Evolutionary conservation across 805 yeast genomes (phyloP), one percentile per base, ranked within the genome.

Genomic region (Ogataea pilisensis): DNA sequence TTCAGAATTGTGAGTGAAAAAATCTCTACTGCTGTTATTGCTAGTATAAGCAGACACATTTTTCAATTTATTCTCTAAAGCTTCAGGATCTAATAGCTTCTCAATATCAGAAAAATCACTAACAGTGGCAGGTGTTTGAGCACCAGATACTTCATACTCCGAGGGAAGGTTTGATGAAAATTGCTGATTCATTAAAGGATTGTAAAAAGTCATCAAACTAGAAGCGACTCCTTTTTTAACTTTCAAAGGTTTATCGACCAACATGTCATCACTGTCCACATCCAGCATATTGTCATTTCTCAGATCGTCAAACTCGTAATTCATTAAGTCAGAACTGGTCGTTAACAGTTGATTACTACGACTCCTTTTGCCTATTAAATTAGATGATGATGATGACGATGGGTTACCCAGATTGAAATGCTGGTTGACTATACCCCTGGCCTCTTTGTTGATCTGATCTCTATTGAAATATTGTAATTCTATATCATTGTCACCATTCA

Each of bases 161-260:
- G 57, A 44, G 3, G 38, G 37, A 5, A 45, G 41, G 16, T 34
- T 39, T 5, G 34, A 38, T 4, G 21, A 27, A 8, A 25, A 32
- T 19, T 14, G 14, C 57, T 72, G 53, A 71, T 67, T 46, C 28
- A 41, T 25, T 14, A 43, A 45, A 5, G 58, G 50, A 30, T 79
- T 82, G 55, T 89, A 88, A 35, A 89, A 67, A 45, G 80, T 74
- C 48, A 89, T 68, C 46, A 89, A 69, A 1, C 91, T 78, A 0
- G 95, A 85, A 22, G 89, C 70, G 14, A 89, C 91, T 61, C 97
- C 96, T 20, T 89, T 89, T 50, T 83, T 83, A 11, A 87, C 90
- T 39, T 74, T 75, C 31, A 72, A 68, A 0, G 84, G 85, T 25
- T 48, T 51, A 18, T 49, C 48, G 0, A 44, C 36, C 8, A 42